phyloP scores from a whole-genome alignment of 768 basidiomycete genomes.

The Russula ochroleuca region DNA sequence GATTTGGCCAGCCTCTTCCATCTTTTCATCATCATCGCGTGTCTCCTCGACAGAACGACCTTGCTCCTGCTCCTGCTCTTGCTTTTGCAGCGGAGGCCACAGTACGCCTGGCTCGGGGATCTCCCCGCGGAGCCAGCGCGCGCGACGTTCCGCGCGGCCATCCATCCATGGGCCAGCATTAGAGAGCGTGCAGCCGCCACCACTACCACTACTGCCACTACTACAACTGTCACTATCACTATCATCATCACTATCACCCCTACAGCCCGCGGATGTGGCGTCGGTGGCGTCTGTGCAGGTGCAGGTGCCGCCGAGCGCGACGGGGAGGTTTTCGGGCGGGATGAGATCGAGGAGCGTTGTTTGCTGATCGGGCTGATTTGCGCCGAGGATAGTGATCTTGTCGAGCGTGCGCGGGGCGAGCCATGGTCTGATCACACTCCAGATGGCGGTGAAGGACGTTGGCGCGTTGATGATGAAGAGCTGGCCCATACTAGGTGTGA shows the following conservation, averaged over 20 bases:
- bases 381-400: conserved; percentile 63
- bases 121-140: conserved; percentile 34
- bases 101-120: conserved; percentile 10
- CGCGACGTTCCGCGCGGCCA: conserved; percentile 36
- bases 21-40: not conserved
- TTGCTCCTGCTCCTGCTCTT: not conserved
- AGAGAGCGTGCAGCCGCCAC: conserved; percentile 58
- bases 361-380: conserved; percentile 43
- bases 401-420: conserved; percentile 65
- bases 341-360: conserved; percentile 54
- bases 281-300: conserved; percentile 40
- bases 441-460: conserved; percentile 66
- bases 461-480: conserved; percentile 70
- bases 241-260: not conserved
- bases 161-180: conserved; percentile 71
- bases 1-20: not conserved
- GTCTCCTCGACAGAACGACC: not conserved
- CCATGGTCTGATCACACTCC: conserved; percentile 67
- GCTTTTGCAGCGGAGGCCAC: conserved; percentile 13
- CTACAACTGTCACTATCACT: not conserved
- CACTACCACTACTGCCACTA: not conserved
- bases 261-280: not conserved
- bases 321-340: conserved; percentile 61
- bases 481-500: conserved; percentile 57
- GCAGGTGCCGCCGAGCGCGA: conserved; percentile 59